Evolutionary conservation across 257 asterid genomes (phyloP).

Genomic region (Scutellaria barbata): DNA sequence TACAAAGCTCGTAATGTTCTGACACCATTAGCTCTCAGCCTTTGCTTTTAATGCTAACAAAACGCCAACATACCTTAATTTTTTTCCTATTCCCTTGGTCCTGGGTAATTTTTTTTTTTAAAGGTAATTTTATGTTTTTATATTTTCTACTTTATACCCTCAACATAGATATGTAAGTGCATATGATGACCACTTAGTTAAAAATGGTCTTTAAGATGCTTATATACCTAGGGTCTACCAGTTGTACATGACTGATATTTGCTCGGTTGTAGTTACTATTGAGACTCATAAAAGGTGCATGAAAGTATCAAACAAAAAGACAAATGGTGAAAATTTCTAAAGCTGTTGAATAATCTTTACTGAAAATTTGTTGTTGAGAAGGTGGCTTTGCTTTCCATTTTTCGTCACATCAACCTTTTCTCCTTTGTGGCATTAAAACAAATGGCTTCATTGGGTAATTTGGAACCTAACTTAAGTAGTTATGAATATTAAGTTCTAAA

Average conservation of each 20-base stretch:
- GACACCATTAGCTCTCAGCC: constrained; percentile 4
- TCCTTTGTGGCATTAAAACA: not conserved
- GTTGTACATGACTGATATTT: not conserved
- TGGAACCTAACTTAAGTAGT: not conserved
- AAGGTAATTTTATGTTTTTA: not conserved
- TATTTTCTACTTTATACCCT: not conserved
- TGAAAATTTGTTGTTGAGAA: not conserved
- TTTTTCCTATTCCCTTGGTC: not conserved
- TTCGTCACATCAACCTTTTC: not conserved
- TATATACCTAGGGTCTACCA: not conserved
- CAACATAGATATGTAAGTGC: not conserved
- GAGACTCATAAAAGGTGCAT: not conserved
- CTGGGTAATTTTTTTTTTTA: not conserved
- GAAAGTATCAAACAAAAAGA: not conserved
- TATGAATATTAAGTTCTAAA: not conserved
- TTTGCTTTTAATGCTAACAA: not conserved
- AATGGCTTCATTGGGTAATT: not conserved
- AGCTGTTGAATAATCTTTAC: not conserved
- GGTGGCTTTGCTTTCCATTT: not conserved
- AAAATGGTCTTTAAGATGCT: not conserved
- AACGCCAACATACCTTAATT: not conserved
- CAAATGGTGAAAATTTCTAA: not conserved
- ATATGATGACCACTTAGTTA: not conserved
- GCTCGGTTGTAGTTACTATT: not conserved
- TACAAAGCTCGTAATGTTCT: not conserved